A percentile compares a stretch with the other conserved stretches of the same genome.
Conservation (phyloP, 352 stramenopile genomes). For the Phytophthora foliorum region DNA sequence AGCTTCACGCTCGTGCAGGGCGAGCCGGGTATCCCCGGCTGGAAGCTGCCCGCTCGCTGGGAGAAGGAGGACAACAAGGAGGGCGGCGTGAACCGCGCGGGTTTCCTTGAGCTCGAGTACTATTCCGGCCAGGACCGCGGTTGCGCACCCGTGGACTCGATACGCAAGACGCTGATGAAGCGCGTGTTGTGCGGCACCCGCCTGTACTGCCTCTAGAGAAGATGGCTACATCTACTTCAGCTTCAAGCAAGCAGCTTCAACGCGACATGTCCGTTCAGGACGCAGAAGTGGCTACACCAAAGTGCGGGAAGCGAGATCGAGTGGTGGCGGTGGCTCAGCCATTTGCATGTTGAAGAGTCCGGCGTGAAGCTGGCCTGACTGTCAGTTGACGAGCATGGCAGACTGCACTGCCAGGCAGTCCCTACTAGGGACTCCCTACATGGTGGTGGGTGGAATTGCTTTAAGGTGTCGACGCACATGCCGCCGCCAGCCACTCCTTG, state of each 20-base stretch:
- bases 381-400: neutral
- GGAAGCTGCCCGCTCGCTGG: conserved; percentile 83
- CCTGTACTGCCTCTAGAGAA: conserved; percentile 64
- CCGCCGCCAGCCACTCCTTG: conserved; percentile 7
- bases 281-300: conserved; percentile 21
- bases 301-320: conserved; percentile 16
- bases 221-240: conserved; percentile 21
- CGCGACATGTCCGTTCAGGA: conserved; percentile 19
- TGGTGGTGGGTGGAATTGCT: conserved; percentile 14
- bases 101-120: conserved; percentile 81
- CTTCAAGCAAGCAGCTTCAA: conserved; percentile 33
- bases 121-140: conserved; percentile 73
- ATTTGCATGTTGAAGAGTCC: conserved; percentile 25
- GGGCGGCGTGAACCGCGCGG: conserved; percentile 71
- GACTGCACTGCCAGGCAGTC: no score
- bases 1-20: conserved; percentile 60
- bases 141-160: conserved; percentile 60
- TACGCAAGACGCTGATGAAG: conserved; percentile 70
- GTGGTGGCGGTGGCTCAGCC: conserved; percentile 24
- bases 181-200: conserved; percentile 74
- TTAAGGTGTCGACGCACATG: conserved; percentile 10
- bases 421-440: no score
- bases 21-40: conserved; percentile 76
- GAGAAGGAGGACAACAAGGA: conserved; percentile 82
- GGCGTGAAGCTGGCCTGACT: neutral